Conservation (phyloP, 129 eudicot genomes). For the Artemisia annua region DNA sequence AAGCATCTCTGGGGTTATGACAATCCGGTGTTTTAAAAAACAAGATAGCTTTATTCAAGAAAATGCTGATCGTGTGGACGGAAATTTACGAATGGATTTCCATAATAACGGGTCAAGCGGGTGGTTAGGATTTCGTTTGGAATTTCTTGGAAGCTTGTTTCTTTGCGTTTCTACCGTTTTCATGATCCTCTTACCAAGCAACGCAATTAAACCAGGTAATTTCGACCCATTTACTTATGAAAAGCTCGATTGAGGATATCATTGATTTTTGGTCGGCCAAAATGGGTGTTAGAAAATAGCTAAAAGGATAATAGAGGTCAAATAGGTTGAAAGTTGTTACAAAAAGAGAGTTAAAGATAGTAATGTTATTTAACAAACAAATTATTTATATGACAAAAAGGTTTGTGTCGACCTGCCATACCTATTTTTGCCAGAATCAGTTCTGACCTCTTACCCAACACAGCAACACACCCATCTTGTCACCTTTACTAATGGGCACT, state of each 20-base stretch:
- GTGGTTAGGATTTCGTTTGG: slow-evolving; percentile 77
- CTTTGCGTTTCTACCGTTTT: slow-evolving; percentile 55
- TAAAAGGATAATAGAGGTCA: too few relatives aligned
- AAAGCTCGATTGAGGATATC: not conserved
- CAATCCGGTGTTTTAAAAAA: slow-evolving; percentile 52
- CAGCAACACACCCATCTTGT: not conserved
- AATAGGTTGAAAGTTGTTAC: too few relatives aligned
- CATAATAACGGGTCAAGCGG: slow-evolving; percentile 65
- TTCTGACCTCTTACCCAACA: too few relatives aligned
- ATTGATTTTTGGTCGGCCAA: too few relatives aligned
- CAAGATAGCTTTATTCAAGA: slow-evolving; percentile 50
- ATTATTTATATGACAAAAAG: too few relatives aligned
- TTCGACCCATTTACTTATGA: slow-evolving; percentile 1
- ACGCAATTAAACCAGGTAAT: slow-evolving; percentile 52
- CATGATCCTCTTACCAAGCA: slow-evolving; percentile 60
- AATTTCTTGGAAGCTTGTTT: slow-evolving; percentile 56
- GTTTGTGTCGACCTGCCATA: too few relatives aligned
- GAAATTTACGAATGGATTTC: slow-evolving; percentile 60
- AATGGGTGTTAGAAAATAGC: too few relatives aligned
- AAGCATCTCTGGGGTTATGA: slow-evolving; percentile 66
- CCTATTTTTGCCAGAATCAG: too few relatives aligned
- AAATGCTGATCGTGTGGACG: slow-evolving; percentile 51
- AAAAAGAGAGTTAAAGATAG: too few relatives aligned
- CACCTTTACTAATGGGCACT: not conserved
- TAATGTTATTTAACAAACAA: too few relatives aligned